These are phyloP conservation scores for Pezicula rhizophila DNA, from an alignment of 2,329 filamentous ascomycete species.

Conservation along the genomic window DNA sequence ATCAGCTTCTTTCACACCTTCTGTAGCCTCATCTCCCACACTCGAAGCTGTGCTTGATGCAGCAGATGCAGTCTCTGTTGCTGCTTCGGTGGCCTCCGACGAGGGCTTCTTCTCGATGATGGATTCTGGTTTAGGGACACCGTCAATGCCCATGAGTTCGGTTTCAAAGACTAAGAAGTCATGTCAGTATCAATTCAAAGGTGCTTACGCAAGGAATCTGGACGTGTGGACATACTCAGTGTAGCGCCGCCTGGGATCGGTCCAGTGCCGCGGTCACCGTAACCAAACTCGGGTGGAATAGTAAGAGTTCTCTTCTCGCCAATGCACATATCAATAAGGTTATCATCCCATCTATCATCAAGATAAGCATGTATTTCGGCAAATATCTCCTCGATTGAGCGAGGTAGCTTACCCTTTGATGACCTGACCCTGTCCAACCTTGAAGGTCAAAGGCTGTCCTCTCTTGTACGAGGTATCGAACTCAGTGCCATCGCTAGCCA, in stretches of 20 bases:
- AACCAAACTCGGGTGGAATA: slow-evolving; percentile 81
- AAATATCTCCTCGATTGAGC: not conserved
- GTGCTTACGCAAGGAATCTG: slow-evolving; percentile 6
- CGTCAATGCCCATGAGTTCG: slow-evolving; percentile 77
- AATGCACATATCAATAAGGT: slow-evolving; percentile 88
- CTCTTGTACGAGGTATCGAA: slow-evolving; percentile 86
- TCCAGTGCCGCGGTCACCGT: slow-evolving; percentile 69
- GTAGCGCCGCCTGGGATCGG: slow-evolving; percentile 80
- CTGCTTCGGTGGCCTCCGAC: slow-evolving; percentile 18
- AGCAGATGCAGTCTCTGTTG: no score
- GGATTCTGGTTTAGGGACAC: slow-evolving; percentile 43
- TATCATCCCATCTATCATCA: slow-evolving; percentile 71
- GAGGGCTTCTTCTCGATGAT: slow-evolving; percentile 20
- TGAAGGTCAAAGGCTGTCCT: slow-evolving; percentile 69
- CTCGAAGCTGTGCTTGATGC: not conserved
- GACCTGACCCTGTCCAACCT: slow-evolving; percentile 72
- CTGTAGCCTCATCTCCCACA: slow-evolving; percentile 14
- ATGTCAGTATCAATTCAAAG: slow-evolving; percentile 9
- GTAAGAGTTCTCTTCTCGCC: slow-evolving; percentile 88
- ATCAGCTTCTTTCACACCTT: slow-evolving; percentile 33
- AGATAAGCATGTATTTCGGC: not conserved
- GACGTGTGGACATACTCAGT: slow-evolving; percentile 48
- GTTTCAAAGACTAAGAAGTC: slow-evolving; percentile 72
- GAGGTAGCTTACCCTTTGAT: slow-evolving; percentile 68
- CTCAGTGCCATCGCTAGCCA: slow-evolving; percentile 63